Evolutionary conservation across 306 rosid genomes (phyloP), one percentile per base, ranked within the genome.

Genomic region (Senna tora): DNA sequence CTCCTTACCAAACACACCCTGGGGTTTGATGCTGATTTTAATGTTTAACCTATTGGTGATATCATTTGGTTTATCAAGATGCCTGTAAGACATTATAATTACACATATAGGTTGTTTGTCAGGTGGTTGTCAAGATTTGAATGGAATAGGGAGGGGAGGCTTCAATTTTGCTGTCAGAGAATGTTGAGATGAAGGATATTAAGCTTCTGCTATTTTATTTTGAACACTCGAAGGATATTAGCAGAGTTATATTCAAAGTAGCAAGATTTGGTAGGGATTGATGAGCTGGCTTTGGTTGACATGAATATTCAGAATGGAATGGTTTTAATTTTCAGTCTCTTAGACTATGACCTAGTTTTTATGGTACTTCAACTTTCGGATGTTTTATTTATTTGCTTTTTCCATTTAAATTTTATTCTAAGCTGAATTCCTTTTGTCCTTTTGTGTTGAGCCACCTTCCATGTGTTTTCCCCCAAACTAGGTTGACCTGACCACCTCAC

Each of bases 81-180:
- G 71, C 16, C 67, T 84, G 56, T 62, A 59, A 63, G 77, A 67
- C 82, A 77, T 56, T 50, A 53, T 36, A 9, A 14, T 51, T 59
- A 36, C 14, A 32, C 52, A 19, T 60, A 67, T 50, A 41, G 71
- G 71, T 76, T 71, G 83, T 75, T 17, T 72, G 59, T 61, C 77
- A 15, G 63, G 64, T 52, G 43, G 58, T 25, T 1, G 30, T 25
- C 1, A 3, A 42, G 67, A 7, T 68, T 32, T 75, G 49, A 42
- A 43, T 74, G 59, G 69, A 57, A 79, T 65, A 33, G 83, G 64
- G 58, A 70, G 36, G 75, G 69, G 67, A 70, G 67, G 55, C 10
- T 69, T 81, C 86, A 76, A 55, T 73, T 82, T 81, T 78, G 60
- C 65, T 70, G 69, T 57, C 39, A 64, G 73, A 64, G 73, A 65